Base-by-base conservation (phyloP, 2,329 filamentous ascomycete species). In the Colletotrichum sp. region DNA sequence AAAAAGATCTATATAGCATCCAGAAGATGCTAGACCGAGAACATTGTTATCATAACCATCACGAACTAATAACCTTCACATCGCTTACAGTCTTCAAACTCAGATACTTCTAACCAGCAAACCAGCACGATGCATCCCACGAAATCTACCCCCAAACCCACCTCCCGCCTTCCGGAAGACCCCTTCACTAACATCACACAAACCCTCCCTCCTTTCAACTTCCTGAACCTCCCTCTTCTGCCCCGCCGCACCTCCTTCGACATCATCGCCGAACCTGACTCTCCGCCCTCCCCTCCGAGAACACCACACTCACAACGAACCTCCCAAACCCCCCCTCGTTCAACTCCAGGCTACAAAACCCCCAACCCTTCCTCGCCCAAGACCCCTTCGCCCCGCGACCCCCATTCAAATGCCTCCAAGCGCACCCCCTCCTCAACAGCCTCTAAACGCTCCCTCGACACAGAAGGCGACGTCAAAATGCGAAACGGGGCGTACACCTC, bases 391-490 rank as follows among this genome's bases (percentile, higher is more conserved):
- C 52, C 25, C 2, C 18, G 12, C n/a, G 3, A 8, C 55, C 28
- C 55, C 10, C 25, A 0, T 16, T 56, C 25, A 2, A 61, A 13
- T 8, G 22, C 8, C 22, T 36, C 13, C 16, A 66, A 9, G 28
- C 25, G 52, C 4, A 13, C 62, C 3, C 27, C 58, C 6, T 73
- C 66, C 7, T 67, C 73, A 2, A 30, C 58, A 9, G 16, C 8
- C 28, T 72, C 73, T 6, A 62, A 67, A 3, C 62, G 62, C 27
- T 72, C 62, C 34, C 0, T 68, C 34, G 73, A 75, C 55, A 43
- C n/a, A 2, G 69, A 75, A 6, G 73, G 69, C 25, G 73, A 75
- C 73, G 16, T 72, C 15, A 34, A 64, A 1, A 75, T 75, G 62
- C 32, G 30, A 5, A 68, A 75, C 56, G 71, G 55, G n/a, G 5